These are phyloP conservation scores for Elasticomyces elasticus DNA, from an alignment of 495 filamentous ascomycete genomes.

Conservation along the genomic window DNA sequence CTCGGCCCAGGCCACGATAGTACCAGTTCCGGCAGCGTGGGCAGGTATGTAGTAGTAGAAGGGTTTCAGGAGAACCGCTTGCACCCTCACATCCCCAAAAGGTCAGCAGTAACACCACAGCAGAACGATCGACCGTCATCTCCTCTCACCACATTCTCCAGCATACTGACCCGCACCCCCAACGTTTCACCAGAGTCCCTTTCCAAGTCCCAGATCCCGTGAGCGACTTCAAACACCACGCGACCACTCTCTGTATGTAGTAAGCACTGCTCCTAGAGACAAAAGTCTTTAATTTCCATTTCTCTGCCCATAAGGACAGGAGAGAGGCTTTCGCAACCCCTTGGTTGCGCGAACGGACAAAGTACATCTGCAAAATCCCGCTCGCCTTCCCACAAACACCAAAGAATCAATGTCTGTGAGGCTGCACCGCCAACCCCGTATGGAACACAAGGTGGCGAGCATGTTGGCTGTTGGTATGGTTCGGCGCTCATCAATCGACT, in stretches of 20 bases:
- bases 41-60: background rate
- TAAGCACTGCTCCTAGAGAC: constrained; percentile 32
- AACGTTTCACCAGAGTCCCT: constrained; percentile 4
- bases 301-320: constrained; percentile 9
- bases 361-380: constrained; percentile 38
- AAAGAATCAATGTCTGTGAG: constrained; percentile 4
- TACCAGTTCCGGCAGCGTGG: background rate
- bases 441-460: background rate
- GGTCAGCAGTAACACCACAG: constrained; percentile 2
- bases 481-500: constrained; percentile 32
- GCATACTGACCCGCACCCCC: background rate
- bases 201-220: background rate
- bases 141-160: background rate
- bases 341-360: constrained; percentile 27
- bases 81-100: background rate
- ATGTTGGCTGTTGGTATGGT: constrained; percentile 12
- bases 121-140: background rate
- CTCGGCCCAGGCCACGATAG: constrained; percentile 1
- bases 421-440: constrained; percentile 2
- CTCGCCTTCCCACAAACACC: constrained; percentile 22
- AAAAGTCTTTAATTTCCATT: constrained; percentile 34
- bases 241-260: constrained; percentile 52
- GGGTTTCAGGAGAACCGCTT: constrained; percentile 7
- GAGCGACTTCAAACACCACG: constrained; percentile 24
- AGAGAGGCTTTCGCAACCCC: constrained; percentile 5